A percentile compares a stretch with the other conserved stretches of the same genome.
phyloP scores from a whole-genome alignment of 2,329 filamentous ascomycete species.

The Aspergillus pseudotamarii region DNA sequence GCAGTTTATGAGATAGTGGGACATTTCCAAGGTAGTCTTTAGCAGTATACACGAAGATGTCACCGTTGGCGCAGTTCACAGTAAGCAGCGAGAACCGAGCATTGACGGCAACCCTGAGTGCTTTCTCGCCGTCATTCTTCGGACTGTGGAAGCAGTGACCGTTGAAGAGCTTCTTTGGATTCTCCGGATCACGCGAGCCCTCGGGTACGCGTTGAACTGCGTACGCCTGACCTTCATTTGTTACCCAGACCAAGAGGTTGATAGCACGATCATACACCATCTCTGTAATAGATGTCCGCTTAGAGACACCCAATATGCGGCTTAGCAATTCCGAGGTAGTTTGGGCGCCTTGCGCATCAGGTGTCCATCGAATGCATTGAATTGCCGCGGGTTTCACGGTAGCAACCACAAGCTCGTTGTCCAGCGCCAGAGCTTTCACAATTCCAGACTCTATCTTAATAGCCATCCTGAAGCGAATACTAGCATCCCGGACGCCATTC shows the following conservation, averaged over 20 bases:
- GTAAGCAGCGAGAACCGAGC: constrained; percentile 93
- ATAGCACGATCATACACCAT: constrained; percentile 96
- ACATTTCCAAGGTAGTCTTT: constrained; percentile 94
- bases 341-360: constrained; percentile 78
- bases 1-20: constrained; percentile 78
- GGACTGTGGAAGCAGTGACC: constrained; percentile 90
- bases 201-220: constrained; percentile 74
- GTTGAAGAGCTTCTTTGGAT: constrained; percentile 72
- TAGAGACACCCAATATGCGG: constrained; percentile 82
- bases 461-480: constrained; percentile 91
- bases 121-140: constrained; percentile 60
- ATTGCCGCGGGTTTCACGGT: constrained; percentile 91
- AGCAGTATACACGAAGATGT: constrained; percentile 85
- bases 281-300: constrained; percentile 73
- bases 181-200: constrained; percentile 45
- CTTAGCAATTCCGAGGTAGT: constrained; percentile 88
- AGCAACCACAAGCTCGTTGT: constrained; percentile 89
- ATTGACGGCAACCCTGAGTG: constrained; percentile 80
- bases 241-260: constrained; percentile 93
- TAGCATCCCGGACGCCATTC: constrained; percentile 79
- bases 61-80: constrained; percentile 77
- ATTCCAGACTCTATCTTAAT: constrained; percentile 98
- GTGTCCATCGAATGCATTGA: constrained; percentile 93
- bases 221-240: constrained; percentile 82
- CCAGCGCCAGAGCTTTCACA: constrained; percentile 80